phyloP scores from a whole-genome alignment of 495 filamentous ascomycete genomes.

The Xylona heveae region DNA sequence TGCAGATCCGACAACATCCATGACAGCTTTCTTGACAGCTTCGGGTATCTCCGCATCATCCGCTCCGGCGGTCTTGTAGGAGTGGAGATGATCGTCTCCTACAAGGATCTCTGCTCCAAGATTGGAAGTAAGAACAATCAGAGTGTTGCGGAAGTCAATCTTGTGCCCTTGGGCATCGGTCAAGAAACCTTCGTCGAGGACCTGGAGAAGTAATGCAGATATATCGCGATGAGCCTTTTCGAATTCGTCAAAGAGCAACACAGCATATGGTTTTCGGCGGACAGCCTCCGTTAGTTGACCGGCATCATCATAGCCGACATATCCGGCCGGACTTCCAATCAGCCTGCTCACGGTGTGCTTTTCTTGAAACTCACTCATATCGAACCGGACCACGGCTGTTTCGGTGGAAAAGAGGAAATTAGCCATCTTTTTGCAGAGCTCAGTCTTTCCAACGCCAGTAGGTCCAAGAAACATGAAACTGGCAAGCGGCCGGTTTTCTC shows the following conservation, averaged over 20 bases:
- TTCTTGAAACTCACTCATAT: constrained; percentile 97
- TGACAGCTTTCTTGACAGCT: constrained; percentile 52
- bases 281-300: constrained; percentile 94
- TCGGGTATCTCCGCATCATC: constrained; percentile 41
- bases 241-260: constrained; percentile 90
- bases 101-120: constrained; percentile 61
- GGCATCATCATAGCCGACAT: constrained; percentile 92
- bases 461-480: constrained; percentile 97
- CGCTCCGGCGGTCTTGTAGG: constrained; percentile 31
- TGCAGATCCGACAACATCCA: constrained; percentile 59
- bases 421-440: constrained; percentile 91
- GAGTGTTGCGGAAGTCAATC: constrained; percentile 86
- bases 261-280: constrained; percentile 83
- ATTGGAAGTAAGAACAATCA: constrained; percentile 92
- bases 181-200: constrained; percentile 89
- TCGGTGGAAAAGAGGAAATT: constrained; percentile 84
- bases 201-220: constrained; percentile 79
- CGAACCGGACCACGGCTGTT: constrained; percentile 73
- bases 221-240: constrained; percentile 96
- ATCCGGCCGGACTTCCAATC: constrained; percentile 82
- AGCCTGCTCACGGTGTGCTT: constrained; percentile 88
- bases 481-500: constrained; percentile 76
- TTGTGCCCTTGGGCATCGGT: constrained; percentile 92
- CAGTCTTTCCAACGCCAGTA: constrained; percentile 92
- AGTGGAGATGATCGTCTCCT: constrained; percentile 29